Base-by-base conservation (phyloP, 2,329 filamentous ascomycete species). In the Colletotrichum sublineola region DNA sequence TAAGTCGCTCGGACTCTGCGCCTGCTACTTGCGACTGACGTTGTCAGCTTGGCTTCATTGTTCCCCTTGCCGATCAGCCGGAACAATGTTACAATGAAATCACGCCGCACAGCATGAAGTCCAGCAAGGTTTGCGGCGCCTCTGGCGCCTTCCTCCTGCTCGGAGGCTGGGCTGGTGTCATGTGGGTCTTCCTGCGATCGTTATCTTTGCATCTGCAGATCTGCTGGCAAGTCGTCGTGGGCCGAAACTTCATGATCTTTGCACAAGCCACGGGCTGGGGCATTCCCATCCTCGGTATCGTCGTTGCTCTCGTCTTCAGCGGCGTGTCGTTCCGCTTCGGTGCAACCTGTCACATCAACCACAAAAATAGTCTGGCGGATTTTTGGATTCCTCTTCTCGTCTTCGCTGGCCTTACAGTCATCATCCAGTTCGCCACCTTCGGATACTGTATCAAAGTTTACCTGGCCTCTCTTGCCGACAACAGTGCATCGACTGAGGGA, bases 261-360 rank as follows among this genome's bases (percentile, higher is more conserved):
- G 91, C 96, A 3, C 91, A 97, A 78, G 87, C 88, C 20, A 84
- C 91, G 11, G 96, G 96, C 74, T 98, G 96, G 93, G 93, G 93
- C 24, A 87, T 98, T 57, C 94, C 95, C 2, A 87, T 91, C 33
- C 83, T 94, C 29, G 93, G 94, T 46, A 89, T 97, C 74, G 87
- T 91, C 3, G 82, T 96, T 53, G 94, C 93, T 62, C 88, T 98
- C 75, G 88, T 94, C 53, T 86, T 97, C 74, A 98, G 95, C 63
- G 96, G 96, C 29, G 94, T 98, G 5, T 98, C 95, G 1, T 98
- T 96, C 83, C 92, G 96, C 63, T 98, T 98, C 78, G 96, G 96
- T 64, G 88, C 89, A 60, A 93, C 95, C 38, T 99, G 96, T 82
- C 96, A 98, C 81, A 95, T 98, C 85, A 98, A 98, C 84, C 94